Percentiles rank a stretch among this genome's conserved stretches.
These are phyloP conservation scores for Rhododendron henanense DNA, from an alignment of 148 eudicot species.

Conservation along the genomic window DNA sequence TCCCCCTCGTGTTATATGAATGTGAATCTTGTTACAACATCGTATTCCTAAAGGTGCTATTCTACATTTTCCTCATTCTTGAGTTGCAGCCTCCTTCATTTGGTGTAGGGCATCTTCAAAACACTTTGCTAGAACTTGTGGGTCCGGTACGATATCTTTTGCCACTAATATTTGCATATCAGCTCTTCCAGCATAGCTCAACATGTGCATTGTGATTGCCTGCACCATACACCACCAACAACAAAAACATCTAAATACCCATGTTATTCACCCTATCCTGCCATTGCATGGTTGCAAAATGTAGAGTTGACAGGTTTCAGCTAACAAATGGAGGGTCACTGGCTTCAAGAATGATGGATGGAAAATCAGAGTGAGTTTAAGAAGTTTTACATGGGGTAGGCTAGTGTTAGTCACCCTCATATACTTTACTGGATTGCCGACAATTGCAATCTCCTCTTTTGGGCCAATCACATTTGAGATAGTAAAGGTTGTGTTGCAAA, in stretches of 20 bases:
- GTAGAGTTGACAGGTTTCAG: not conserved
- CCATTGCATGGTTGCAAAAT: not conserved
- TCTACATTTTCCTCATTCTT: not conserved
- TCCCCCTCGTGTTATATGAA: not conserved
- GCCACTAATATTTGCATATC: conserved; percentile 76
- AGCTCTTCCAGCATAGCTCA: conserved; percentile 66
- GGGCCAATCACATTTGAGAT: conserved; percentile 68
- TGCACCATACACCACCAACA: conserved; percentile 19
- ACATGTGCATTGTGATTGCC: conserved; percentile 71
- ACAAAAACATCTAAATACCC: not conserved
- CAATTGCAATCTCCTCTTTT: conserved; percentile 36
- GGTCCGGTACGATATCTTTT: conserved; percentile 61
- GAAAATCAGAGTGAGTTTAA: not conserved
- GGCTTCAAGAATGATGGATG: not conserved
- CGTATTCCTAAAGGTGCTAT: not conserved
- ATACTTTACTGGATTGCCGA: conserved; percentile 44
- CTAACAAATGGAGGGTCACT: not conserved
- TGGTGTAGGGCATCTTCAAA: conserved; percentile 64
- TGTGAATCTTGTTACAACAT: not conserved
- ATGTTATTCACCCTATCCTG: not conserved
- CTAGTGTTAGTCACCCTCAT: conserved; percentile 38
- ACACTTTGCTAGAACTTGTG: conserved; percentile 52
- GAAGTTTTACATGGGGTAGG: conserved; percentile 49
- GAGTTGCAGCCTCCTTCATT: conserved; percentile 41
- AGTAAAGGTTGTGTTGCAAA: conserved; percentile 51